Percentiles rank a stretch among this genome's conserved stretches.
These are phyloP conservation scores for Yamadazyma phyllophila DNA, from an alignment of 805 yeast species.

Conservation along the genomic window DNA sequence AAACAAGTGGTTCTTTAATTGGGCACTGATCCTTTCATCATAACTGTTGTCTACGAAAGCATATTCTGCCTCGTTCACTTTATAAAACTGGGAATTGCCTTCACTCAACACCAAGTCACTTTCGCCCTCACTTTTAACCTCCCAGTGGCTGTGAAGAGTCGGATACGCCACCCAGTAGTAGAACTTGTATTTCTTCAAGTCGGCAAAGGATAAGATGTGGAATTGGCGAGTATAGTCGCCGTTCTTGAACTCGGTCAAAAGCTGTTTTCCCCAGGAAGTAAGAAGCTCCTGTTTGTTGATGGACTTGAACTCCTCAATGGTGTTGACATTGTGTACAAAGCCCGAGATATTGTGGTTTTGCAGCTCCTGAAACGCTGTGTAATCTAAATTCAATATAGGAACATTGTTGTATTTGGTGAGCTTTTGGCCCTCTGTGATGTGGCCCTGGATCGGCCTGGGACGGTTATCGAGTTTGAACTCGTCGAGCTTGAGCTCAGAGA, in stretches of 20 bases:
- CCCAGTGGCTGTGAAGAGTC: constrained; percentile 29
- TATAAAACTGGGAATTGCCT: constrained; percentile 4
- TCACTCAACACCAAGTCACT: constrained; percentile 1
- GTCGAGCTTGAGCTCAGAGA: constrained; percentile 73
- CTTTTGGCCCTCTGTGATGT: constrained; percentile 31
- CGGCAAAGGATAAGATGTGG: constrained; percentile 66
- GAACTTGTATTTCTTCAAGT: constrained; percentile 82
- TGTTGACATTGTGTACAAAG: constrained; percentile 59
- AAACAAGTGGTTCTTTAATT: constrained; percentile 58
- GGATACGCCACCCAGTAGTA: constrained; percentile 92
- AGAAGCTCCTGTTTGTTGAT: constrained; percentile 62
- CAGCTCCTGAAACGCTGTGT: constrained; percentile 25
- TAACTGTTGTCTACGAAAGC: constrained; percentile 34
- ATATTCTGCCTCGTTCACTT: constrained; percentile 1
- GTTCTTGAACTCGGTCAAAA: constrained; percentile 24
- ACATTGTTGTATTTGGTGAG: constrained; percentile 34
- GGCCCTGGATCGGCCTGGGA: constrained; percentile 44
- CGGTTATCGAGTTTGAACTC: constrained; percentile 62
- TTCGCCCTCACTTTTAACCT: not conserved
- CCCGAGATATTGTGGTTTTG: constrained; percentile 26
- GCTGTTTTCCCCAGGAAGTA: constrained; percentile 32
- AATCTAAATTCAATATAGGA: constrained; percentile 36
- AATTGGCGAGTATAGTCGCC: constrained; percentile 36
- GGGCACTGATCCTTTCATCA: constrained; percentile 44
- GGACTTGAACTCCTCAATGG: constrained; percentile 78